These are phyloP conservation scores for Coemansia aciculifera DNA, from an alignment of 192 early-diverging fungal species.

Conservation along the genomic window DNA sequence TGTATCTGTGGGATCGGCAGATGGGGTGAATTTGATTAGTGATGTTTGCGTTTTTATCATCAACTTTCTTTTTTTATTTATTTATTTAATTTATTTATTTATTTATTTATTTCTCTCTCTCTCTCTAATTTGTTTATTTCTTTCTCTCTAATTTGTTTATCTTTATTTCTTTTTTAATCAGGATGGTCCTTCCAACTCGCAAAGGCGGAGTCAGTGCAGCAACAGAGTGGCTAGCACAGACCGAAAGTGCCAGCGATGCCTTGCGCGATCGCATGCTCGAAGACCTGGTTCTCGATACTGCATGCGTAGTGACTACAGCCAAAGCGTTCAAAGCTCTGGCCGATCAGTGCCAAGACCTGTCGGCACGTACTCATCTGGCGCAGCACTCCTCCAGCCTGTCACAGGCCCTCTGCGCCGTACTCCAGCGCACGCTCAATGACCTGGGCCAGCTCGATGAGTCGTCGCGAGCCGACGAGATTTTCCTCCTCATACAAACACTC, in stretches of 20 bases:
- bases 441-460: neutral
- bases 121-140: no score
- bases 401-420: slow-evolving; percentile 7
- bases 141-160: neutral
- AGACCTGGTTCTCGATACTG: neutral
- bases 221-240: no score
- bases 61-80: neutral
- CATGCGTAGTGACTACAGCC: slow-evolving; percentile 19
- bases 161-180: neutral
- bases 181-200: no score
- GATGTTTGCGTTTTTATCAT: neutral
- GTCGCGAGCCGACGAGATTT: slow-evolving; percentile 30
- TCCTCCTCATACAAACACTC: slow-evolving; percentile 37
- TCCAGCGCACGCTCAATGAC: slow-evolving; percentile 11
- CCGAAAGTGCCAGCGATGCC: neutral
- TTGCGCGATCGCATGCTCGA: neutral
- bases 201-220: no score
- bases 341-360: slow-evolving; percentile 26
- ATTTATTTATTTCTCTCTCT: no score
- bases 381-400: slow-evolving; percentile 8
- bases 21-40: neutral
- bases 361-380: slow-evolving; percentile 15
- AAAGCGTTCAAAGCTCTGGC: slow-evolving; percentile 40
- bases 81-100: neutral
- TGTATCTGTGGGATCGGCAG: slow-evolving; percentile 59